Evolutionary conservation across 805 yeast species (phyloP).

Genomic region (Monosporozyma siamensis): DNA sequence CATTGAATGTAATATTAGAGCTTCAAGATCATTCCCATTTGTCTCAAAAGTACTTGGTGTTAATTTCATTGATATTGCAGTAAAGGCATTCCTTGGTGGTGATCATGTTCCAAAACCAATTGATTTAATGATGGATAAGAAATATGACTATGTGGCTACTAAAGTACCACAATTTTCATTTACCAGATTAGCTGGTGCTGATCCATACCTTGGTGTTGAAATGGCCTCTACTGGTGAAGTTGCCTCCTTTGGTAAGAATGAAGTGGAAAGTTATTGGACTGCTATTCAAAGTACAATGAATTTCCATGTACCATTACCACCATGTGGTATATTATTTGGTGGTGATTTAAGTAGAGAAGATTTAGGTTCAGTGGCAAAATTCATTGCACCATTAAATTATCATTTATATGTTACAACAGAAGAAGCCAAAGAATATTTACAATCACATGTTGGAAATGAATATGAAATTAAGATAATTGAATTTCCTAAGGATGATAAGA

Average conservation of each 20-base stretch:
- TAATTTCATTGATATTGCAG: slow-evolving; percentile 92
- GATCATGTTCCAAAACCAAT: slow-evolving; percentile 65
- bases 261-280: slow-evolving; percentile 93
- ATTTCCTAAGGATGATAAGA: slow-evolving; percentile 89
- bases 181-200: slow-evolving; percentile 98
- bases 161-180: slow-evolving; percentile 98
- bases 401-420: slow-evolving; percentile 69
- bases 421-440: slow-evolving; percentile 62
- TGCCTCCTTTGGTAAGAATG: slow-evolving; percentile 87
- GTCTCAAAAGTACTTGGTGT: slow-evolving; percentile 93
- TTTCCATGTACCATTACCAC: slow-evolving; percentile 88
- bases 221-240: slow-evolving; percentile 99
- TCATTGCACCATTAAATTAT: slow-evolving; percentile 62
- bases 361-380: slow-evolving; percentile 64
- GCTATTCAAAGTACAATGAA: slow-evolving; percentile 95
- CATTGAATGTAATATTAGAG: slow-evolving; percentile 97
- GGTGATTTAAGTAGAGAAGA: slow-evolving; percentile 74
- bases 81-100: slow-evolving; percentile 69
- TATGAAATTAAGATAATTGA: slow-evolving; percentile 52
- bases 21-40: slow-evolving; percentile 98
- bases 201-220: slow-evolving; percentile 97
- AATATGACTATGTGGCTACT: slow-evolving; percentile 81
- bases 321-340: slow-evolving; percentile 83
- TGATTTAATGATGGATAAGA: slow-evolving; percentile 61
- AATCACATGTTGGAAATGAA: slow-evolving; percentile 33